Base-by-base conservation (phyloP, 108 stramenopile genomes). In the Fragilaria crotonensis region DNA sequence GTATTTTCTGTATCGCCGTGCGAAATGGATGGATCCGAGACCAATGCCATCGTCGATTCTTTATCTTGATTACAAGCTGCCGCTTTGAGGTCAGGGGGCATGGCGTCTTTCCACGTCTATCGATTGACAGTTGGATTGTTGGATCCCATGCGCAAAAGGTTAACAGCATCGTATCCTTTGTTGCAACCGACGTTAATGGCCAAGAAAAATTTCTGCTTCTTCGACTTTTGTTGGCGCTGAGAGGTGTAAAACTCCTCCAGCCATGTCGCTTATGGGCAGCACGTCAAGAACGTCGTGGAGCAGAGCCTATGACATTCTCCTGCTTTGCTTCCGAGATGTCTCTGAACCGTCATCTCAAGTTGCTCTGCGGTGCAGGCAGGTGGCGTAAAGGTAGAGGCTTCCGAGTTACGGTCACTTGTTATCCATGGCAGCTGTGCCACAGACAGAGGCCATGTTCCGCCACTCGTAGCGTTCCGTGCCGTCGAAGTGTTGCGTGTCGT, bases 151-250 rank as follows among this genome's bases (percentile, higher is more conserved):
- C 77, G 54, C 46, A 85, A 64, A 2, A 72, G 54, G 54, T 81
- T 55, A 3, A 85, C 33, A 1, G 84, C 84, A 70, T 85, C 84
- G 52, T 81, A 70, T 27, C 70, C 84, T 63, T 85, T 85, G 59
- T 85, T 85, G 62, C 84, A 85, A 20, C 84, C 84, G 9, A 85
- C 76, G 30, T 48, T 26, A 25, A 68, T 68, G 2, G 52, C 59
- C 21, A 25, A 22, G 47, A 68, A 68, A n/a, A 5, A n/a, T 54
- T 33, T 56, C 3, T 56, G 21, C 17, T 1, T 26, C 1, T 22
- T 26, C 4, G 25, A 4, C 18, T 25, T 1, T 52, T 2, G 2
- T 2, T 46, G 20, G 4, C 19, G 45, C 4, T 25, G 1, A 33
- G 3, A 3, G 18, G 19, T 33, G 59, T 74, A 74, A 45, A 49